Conservation (phyloP, 2,329 filamentous ascomycete species). For the Fusarium sp. region DNA sequence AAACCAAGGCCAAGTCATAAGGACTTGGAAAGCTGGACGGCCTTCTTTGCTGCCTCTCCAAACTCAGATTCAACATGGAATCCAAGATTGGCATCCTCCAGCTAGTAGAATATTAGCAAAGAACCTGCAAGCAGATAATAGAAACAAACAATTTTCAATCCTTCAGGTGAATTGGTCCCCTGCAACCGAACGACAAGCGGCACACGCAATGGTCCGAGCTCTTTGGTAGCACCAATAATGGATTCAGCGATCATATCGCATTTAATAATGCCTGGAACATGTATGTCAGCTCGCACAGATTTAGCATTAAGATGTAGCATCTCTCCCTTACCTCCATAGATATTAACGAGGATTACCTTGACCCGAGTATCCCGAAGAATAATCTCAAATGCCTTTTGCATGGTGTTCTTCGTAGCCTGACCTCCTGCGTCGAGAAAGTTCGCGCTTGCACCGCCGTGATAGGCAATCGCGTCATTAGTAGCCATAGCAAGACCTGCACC, state of each 20-base stretch:
- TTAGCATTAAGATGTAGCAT: no score
- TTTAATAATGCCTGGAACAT: background rate
- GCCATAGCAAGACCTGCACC: slow-evolving; percentile 5
- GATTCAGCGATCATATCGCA: slow-evolving; percentile 3
- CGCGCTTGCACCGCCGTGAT: background rate
- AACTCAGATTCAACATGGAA: background rate
- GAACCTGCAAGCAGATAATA: rapidly evolving
- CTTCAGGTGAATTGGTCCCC: background rate
- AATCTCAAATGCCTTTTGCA: slow-evolving; percentile 13
- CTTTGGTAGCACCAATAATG: background rate
- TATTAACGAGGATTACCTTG: background rate
- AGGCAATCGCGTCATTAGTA: slow-evolving; percentile 2
- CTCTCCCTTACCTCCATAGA: background rate
- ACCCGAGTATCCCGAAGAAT: background rate
- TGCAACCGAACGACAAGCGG: slow-evolving; percentile 1
- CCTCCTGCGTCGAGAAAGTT: slow-evolving; percentile 4
- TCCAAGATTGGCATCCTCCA: background rate
- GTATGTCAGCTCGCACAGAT: background rate
- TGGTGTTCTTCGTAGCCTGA: background rate
- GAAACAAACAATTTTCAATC: background rate
- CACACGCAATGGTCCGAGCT: background rate
- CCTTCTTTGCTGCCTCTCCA: background rate
- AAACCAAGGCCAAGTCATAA: background rate
- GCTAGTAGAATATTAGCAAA: background rate
- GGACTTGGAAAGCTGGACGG: background rate